These are phyloP conservation scores for Sugiyamaella americana DNA, from an alignment of 805 yeast genomes.

Conservation along the genomic window DNA sequence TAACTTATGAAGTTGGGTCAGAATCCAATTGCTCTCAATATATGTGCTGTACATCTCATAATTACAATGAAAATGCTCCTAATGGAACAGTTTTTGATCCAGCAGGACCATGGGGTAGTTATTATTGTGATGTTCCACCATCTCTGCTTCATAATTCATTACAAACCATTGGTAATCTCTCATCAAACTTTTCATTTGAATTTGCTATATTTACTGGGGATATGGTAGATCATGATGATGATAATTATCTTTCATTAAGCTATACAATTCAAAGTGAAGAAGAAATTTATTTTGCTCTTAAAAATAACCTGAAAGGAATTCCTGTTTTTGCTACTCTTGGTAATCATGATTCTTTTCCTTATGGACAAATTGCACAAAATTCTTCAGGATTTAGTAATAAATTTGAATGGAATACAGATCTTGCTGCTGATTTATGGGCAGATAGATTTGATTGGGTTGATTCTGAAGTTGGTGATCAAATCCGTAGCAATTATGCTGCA, in stretches of 20 bases:
- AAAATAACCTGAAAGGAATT: conserved; percentile 41
- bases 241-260: conserved; percentile 39
- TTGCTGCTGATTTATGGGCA: conserved; percentile 44
- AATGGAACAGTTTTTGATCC: conserved; percentile 33
- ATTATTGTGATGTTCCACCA: conserved; percentile 62
- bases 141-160: conserved; percentile 53
- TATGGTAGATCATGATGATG: conserved; percentile 58
- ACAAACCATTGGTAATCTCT: conserved; percentile 36
- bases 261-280: conserved; percentile 49
- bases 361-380: conserved; percentile 58
- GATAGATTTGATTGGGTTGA: conserved; percentile 41
- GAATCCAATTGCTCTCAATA: conserved; percentile 41
- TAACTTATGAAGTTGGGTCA: conserved; percentile 42
- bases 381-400: conserved; percentile 36
- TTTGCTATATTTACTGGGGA: conserved; percentile 70
- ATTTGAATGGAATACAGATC: conserved; percentile 43
- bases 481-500: conserved; percentile 52
- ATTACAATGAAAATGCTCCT: conserved; percentile 35
- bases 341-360: conserved; percentile 68
- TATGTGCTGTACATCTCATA: conserved; percentile 46
- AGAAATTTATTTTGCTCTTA: conserved; percentile 40
- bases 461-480: conserved; percentile 31
- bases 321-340: conserved; percentile 63
- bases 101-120: conserved; percentile 59
- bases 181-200: conserved; percentile 35